Evolutionary conservation across 805 yeast genomes (phyloP).

Genomic region (Hanseniaspora lindneri): DNA sequence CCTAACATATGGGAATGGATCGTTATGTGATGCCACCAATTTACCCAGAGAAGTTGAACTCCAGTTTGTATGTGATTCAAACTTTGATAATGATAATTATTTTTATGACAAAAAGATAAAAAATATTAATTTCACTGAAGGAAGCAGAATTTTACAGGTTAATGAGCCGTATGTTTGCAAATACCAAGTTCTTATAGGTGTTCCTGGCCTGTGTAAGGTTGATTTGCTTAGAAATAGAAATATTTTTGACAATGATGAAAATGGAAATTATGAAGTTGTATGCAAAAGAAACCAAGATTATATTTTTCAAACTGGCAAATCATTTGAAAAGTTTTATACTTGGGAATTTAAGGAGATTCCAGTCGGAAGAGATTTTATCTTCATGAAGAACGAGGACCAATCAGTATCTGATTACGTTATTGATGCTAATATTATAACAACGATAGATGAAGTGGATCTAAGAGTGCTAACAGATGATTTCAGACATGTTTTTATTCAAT

Average conservation of each 20-base stretch:
- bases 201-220: slow-evolving; percentile 39
- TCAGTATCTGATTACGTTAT: slow-evolving; percentile 1
- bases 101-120: slow-evolving; percentile 19
- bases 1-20: slow-evolving; percentile 38
- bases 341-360: not conserved
- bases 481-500: not conserved
- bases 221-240: slow-evolving; percentile 25
- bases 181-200: slow-evolving; percentile 40
- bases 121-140: slow-evolving; percentile 14
- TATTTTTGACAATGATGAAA: no score
- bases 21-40: slow-evolving; percentile 47
- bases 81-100: slow-evolving; percentile 19
- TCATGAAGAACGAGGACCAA: not conserved
- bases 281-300: not conserved
- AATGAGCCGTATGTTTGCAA: slow-evolving; percentile 47
- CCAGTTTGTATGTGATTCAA: slow-evolving; percentile 43
- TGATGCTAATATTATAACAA: not conserved
- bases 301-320: no score
- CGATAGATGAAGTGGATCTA: not conserved
- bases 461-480: not conserved
- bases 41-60: slow-evolving; percentile 43
- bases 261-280: not conserved
- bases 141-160: slow-evolving; percentile 30
- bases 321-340: not conserved
- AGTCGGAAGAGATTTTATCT: slow-evolving; percentile 10